These are phyloP conservation scores for Cucurbita argyrosperma DNA, from an alignment of 306 rosid species.

Conservation along the genomic window DNA sequence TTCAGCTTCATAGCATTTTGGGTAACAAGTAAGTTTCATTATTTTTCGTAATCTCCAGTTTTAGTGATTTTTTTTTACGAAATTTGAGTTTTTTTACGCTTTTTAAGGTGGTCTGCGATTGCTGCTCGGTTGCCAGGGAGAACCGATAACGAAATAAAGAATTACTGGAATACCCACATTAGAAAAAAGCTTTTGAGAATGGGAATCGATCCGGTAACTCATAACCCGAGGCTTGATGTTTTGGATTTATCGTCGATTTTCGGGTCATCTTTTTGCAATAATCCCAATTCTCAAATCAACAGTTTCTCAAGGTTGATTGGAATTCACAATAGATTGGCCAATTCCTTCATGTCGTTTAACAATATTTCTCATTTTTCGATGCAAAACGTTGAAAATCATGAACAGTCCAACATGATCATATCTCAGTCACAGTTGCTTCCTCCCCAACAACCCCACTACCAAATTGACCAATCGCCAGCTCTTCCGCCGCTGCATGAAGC, in stretches of 20 bases:
- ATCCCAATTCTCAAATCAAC: background rate
- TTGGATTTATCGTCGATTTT: constrained; percentile 4
- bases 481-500: constrained; percentile 17
- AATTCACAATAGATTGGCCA: background rate
- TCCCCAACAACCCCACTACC: constrained; percentile 10
- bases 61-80: no score
- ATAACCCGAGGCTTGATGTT: constrained; percentile 3
- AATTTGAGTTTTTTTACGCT: background rate
- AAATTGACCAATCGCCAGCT: constrained; percentile 6
- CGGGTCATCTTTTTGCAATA: background rate
- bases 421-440: background rate
- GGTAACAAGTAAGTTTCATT: constrained; percentile 3
- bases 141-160: constrained; percentile 7
- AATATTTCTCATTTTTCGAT: background rate
- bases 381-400: background rate
- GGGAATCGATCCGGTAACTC: constrained; percentile 11
- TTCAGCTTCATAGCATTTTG: constrained; percentile 5
- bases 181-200: constrained; percentile 5
- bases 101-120: constrained; percentile 9
- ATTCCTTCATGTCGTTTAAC: background rate
- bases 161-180: constrained; percentile 9
- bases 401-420: background rate
- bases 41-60: background rate
- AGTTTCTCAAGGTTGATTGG: background rate
- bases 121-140: constrained; percentile 9